Conservation (phyloP, 2,329 filamentous ascomycete genomes). For the Pseudonectria buxi region DNA sequence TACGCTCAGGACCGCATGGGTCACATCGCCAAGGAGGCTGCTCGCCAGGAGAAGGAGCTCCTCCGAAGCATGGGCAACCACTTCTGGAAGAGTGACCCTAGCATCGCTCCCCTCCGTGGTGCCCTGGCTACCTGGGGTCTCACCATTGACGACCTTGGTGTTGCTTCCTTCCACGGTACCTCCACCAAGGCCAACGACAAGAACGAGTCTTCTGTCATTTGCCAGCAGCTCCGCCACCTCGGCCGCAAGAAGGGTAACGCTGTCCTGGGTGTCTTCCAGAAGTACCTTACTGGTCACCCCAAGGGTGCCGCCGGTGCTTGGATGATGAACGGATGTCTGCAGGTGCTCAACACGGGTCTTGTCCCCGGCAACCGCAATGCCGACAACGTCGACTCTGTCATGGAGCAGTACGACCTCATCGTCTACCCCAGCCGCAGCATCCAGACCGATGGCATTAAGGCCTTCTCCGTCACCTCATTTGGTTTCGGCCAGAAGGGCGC, state of each 20-base stretch:
- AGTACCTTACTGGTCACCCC: slow-evolving; percentile 96
- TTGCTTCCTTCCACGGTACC: slow-evolving; percentile 98
- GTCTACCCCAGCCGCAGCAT: slow-evolving; percentile 93
- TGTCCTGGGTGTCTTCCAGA: slow-evolving; percentile 95
- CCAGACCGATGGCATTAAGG: slow-evolving; percentile 97
- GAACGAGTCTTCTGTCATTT: slow-evolving; percentile 97
- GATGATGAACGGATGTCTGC: slow-evolving; percentile 99
- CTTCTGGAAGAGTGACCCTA: slow-evolving; percentile 96
- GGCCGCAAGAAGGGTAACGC: slow-evolving; percentile 96
- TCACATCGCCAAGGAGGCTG: slow-evolving; percentile 81
- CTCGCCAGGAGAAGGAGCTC: slow-evolving; percentile 87
- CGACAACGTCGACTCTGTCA: slow-evolving; percentile 90
- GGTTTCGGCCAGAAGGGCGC: slow-evolving; percentile 99
- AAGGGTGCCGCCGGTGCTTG: slow-evolving; percentile 98
- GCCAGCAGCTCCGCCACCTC: slow-evolving; percentile 90
- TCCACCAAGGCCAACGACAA: slow-evolving; percentile 99
- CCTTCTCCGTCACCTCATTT: slow-evolving; percentile 97
- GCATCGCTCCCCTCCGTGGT: slow-evolving; percentile 91
- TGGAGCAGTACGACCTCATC: slow-evolving; percentile 98
- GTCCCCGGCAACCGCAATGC: slow-evolving; percentile 97
- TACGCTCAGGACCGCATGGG: slow-evolving; percentile 78
- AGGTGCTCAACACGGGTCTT: slow-evolving; percentile 87
- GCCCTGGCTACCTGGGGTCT: slow-evolving; percentile 96
- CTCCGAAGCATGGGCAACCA: slow-evolving; percentile 91
- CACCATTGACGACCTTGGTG: slow-evolving; percentile 88